Percentiles rank a stretch among this genome's conserved stretches.
Evolutionary conservation across 2,329 filamentous ascomycete genomes (phyloP).

Genomic region (Ampelomyces quisqualis): DNA sequence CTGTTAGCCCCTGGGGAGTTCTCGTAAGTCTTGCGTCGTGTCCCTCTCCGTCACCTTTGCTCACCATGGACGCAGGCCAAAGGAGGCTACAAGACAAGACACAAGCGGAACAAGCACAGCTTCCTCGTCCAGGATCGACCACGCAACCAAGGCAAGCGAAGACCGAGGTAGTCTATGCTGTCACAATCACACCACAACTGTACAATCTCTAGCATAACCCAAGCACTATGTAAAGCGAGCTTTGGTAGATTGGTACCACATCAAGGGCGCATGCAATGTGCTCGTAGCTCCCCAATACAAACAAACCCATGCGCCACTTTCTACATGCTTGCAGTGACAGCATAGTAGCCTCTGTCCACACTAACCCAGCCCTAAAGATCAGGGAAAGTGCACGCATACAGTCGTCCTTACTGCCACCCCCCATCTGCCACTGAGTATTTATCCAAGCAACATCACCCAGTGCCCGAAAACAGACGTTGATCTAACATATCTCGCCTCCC

Average conservation of each 20-base stretch:
- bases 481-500: too few relatives aligned
- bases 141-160: constrained; percentile 88
- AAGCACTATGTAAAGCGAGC: too few relatives aligned
- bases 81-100: constrained; percentile 87
- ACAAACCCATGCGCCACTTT: neutral
- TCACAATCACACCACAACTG: constrained; percentile 18
- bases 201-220: constrained; percentile 17
- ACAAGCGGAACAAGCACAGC: constrained; percentile 86
- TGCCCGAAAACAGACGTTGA: too few relatives aligned
- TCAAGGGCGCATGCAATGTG: neutral
- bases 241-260: neutral
- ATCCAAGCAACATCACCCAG: too few relatives aligned
- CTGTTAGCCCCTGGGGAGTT: constrained; percentile 93
- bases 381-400: too few relatives aligned
- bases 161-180: constrained; percentile 40
- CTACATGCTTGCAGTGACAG: neutral
- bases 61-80: constrained; percentile 56
- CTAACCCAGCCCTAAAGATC: too few relatives aligned
- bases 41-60: neutral
- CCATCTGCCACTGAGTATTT: too few relatives aligned
- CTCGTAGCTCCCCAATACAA: neutral
- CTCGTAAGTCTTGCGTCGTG: constrained; percentile 64
- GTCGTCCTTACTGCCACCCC: too few relatives aligned
- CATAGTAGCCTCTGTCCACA: too few relatives aligned
- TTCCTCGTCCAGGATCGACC: constrained; percentile 81